Percentiles rank a stretch among this genome's conserved stretches.
These are phyloP conservation scores for Harringtonia aguacate DNA, from an alignment of 2,329 filamentous ascomycete genomes.

Conservation along the genomic window DNA sequence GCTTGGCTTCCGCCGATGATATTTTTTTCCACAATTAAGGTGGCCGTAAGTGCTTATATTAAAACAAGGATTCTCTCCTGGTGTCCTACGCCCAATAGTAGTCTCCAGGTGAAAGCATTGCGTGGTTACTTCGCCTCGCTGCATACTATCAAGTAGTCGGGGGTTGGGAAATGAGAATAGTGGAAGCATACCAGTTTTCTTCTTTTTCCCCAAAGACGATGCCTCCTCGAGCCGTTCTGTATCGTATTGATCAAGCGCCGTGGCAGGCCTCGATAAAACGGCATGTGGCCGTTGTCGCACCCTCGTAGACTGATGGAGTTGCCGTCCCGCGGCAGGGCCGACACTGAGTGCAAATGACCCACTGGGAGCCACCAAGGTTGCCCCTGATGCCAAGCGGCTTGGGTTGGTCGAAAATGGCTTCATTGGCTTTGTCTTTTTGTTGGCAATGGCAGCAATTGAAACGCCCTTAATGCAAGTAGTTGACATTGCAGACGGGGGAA, in stretches of 20 bases:
- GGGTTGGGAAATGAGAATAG: conserved; percentile 7
- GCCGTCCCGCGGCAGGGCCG: too few relatives aligned
- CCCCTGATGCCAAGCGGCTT: too few relatives aligned
- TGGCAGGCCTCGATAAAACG: conserved; percentile 28
- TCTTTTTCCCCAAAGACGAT: conserved; percentile 10
- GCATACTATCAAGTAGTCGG: too few relatives aligned
- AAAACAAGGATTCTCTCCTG: too few relatives aligned
- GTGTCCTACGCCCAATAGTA: too few relatives aligned
- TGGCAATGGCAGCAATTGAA: neutral
- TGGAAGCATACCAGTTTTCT: conserved; percentile 28
- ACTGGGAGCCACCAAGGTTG: too few relatives aligned
- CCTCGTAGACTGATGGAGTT: conserved; percentile 29
- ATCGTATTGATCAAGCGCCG: conserved; percentile 21
- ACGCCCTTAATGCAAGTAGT: neutral
- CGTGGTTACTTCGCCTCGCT: too few relatives aligned
- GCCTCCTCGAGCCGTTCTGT: conserved; percentile 14
- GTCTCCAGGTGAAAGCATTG: too few relatives aligned
- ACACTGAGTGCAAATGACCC: too few relatives aligned
- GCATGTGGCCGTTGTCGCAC: conserved; percentile 27
- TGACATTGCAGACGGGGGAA: neutral
- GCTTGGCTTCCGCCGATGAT: too few relatives aligned
- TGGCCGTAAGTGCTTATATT: too few relatives aligned
- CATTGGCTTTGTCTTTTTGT: neutral
- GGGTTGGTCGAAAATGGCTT: conserved; percentile 21
- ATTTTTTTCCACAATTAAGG: too few relatives aligned